phyloP scores from a whole-genome alignment of 192 early-diverging fungal genomes.

The Backusella circina region DNA sequence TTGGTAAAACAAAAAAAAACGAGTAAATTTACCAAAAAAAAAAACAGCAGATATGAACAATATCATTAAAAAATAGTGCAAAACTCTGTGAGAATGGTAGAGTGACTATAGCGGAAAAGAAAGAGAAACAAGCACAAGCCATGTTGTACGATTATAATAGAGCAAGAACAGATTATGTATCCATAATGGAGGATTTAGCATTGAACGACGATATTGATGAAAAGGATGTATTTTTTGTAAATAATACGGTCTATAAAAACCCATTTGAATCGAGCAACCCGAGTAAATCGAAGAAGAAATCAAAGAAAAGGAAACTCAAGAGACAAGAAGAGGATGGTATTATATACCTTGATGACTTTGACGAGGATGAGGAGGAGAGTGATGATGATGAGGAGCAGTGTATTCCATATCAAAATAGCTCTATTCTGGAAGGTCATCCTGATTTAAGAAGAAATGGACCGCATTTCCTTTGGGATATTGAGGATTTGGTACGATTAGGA shows the following conservation, averaged over 20 bases:
- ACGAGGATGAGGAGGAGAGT: not conserved
- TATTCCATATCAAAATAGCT: constrained; percentile 16
- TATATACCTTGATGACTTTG: not conserved
- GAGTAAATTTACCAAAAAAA: no score
- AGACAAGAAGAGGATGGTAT: not conserved
- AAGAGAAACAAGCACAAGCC: not conserved
- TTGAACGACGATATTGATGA: not conserved
- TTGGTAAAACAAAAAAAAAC: not conserved
- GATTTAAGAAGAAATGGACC: not conserved
- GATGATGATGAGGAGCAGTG: not conserved
- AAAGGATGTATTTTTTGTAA: not conserved
- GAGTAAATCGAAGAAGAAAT: not conserved
- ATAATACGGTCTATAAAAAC: not conserved
- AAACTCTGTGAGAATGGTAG: not conserved
- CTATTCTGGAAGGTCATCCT: constrained; percentile 8
- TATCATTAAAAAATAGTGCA: not conserved
- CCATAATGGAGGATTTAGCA: not conserved
- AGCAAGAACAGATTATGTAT: not conserved
- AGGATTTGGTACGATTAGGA: constrained; percentile 49
- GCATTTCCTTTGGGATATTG: constrained; percentile 51
- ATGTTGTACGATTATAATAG: not conserved
- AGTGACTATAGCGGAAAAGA: not conserved
- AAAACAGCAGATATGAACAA: not conserved
- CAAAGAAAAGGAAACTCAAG: no score
- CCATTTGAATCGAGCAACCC: no score